A percentile compares a stretch with the other conserved stretches of the same genome.
These are phyloP conservation scores for Beauveria caledonica DNA, from an alignment of 2,329 filamentous ascomycete genomes.

Conservation along the genomic window DNA sequence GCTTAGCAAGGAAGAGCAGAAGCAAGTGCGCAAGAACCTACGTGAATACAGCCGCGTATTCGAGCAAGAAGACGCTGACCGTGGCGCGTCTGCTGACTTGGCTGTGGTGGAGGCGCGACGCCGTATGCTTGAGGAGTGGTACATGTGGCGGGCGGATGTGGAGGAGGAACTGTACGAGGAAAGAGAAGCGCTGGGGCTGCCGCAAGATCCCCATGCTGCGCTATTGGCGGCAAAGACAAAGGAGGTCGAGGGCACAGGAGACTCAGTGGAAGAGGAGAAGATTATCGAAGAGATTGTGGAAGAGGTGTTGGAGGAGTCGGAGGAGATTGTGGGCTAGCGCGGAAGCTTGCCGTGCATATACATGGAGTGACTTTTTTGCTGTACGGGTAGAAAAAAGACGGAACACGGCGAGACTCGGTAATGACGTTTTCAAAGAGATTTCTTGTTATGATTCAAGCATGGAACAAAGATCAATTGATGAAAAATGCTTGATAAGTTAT, in stretches of 20 bases:
- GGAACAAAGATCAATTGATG: background rate
- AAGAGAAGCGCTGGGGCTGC: conserved; percentile 57
- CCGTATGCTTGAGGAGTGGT: conserved; percentile 78
- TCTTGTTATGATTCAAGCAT: conserved; percentile 9
- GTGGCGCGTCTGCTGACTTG: conserved; percentile 86
- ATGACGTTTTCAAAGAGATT: conserved; percentile 19
- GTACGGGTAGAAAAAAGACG: conserved; percentile 25
- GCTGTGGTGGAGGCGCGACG: conserved; percentile 86
- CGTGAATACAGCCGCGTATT: conserved; percentile 93
- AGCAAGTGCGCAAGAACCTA: conserved; percentile 95
- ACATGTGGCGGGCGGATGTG: conserved; percentile 69
- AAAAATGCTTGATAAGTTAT: no score
- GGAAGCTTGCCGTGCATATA: background rate
- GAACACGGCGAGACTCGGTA: conserved; percentile 25
- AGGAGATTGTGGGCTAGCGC: conserved; percentile 55
- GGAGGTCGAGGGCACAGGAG: conserved; percentile 42
- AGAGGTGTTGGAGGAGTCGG: conserved; percentile 76
- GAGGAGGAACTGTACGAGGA: conserved; percentile 67
- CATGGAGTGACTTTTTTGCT: conserved; percentile 17
- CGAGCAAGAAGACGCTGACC: conserved; percentile 89
- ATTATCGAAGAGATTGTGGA: conserved; percentile 85
- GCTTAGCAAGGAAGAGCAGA: conserved; percentile 93
- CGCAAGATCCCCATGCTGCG: conserved; percentile 55
- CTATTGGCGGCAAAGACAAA: conserved; percentile 49
- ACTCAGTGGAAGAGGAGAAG: conserved; percentile 52